Base-by-base conservation (phyloP, 495 filamentous ascomycete genomes). In the Aspergillus baeticus region DNA sequence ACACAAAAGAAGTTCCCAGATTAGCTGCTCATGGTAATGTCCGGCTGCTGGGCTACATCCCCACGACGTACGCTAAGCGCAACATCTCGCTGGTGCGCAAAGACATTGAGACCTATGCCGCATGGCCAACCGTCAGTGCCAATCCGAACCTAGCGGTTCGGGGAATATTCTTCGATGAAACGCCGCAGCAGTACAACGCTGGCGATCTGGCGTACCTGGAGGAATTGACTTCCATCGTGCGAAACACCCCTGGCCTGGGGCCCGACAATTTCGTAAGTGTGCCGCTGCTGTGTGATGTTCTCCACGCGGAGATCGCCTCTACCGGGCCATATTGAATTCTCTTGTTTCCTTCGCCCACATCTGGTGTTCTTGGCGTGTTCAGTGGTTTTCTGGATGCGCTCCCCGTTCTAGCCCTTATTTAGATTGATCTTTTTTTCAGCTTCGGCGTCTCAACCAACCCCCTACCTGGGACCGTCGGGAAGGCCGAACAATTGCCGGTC, bases 41-140 rank as follows among this genome's bases (percentile, higher is more conserved):
- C 14, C 71, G 63, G 10, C 70, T 82, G 5, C 59, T 85, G 39
- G 82, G 82, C 11, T 85, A 85, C 61, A 77, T 85, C 36, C 70
- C 75, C 43, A 83, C 77, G 20, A 70, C 69, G 34, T 85, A 78
- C 51, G 73, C 76, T 7, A 62, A 69, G 22, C 70, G 81, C 21
- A 65, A 75, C n/a, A 54, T 75, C 10, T 68, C 58, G 14, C 53
- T 69, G 14, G 65, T 80, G 18, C 63, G 69, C 41, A 56, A 55
- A 34, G 81, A 85, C 59, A 71, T 83, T 39, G 60, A 68, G 26
- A 72, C 70, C 15, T 83, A 81, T 48, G 69, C 76, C 17, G 68
- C 63, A 8, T 83, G 80, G 80, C 66, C 73, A 26, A 65, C 51
- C 21, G 62, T 65, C 51, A 67, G 69, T 23, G 69, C 59, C 14